Percentiles rank a stretch among this genome's conserved stretches.
Conservation (phyloP, 805 yeast species). For the Saccharomycopsis sp. region DNA sequence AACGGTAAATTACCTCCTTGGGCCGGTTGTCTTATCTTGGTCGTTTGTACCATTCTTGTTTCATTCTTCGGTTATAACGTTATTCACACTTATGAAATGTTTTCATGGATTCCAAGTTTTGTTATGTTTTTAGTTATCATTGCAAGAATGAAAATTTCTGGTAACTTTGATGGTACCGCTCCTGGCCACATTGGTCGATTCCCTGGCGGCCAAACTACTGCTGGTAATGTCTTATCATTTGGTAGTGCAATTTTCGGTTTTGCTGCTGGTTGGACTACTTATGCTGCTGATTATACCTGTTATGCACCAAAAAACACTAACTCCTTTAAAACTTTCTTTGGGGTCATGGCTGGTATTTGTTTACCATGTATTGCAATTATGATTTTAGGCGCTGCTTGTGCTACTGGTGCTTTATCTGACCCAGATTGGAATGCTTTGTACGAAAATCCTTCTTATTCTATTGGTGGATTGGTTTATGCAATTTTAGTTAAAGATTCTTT, state of each 20-base stretch:
- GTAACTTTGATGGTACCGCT: constrained; percentile 42
- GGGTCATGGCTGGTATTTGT: constrained; percentile 56
- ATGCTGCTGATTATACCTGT: constrained; percentile 86
- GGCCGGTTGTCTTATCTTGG: constrained; percentile 80
- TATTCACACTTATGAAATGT: constrained; percentile 77
- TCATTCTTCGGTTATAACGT: constrained; percentile 80
- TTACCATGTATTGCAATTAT: constrained; percentile 66
- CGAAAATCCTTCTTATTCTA: constrained; percentile 40
- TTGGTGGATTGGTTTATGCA: constrained; percentile 81
- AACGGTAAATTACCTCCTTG: constrained; percentile 64
- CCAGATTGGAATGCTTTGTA: constrained; percentile 44
- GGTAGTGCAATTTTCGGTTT: constrained; percentile 83
- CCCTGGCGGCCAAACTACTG: constrained; percentile 57
- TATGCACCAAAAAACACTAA: constrained; percentile 68
- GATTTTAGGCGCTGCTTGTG: constrained; percentile 83
- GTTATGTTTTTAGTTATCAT: constrained; percentile 70
- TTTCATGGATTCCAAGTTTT: constrained; percentile 81
- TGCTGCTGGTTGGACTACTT: constrained; percentile 93
- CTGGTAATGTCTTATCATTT: constrained; percentile 73
- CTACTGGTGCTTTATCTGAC: constrained; percentile 52
- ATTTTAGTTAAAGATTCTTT: constrained; percentile 72
- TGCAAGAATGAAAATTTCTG: constrained; percentile 63
- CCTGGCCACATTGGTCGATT: constrained; percentile 32
- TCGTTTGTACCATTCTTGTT: constrained; percentile 59
- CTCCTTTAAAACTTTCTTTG: constrained; percentile 52